Percentiles rank a stretch among this genome's conserved stretches.
Evolutionary conservation across 371 early-diverging fungal genomes (phyloP).

Genomic region (Mycotypha africana): DNA sequence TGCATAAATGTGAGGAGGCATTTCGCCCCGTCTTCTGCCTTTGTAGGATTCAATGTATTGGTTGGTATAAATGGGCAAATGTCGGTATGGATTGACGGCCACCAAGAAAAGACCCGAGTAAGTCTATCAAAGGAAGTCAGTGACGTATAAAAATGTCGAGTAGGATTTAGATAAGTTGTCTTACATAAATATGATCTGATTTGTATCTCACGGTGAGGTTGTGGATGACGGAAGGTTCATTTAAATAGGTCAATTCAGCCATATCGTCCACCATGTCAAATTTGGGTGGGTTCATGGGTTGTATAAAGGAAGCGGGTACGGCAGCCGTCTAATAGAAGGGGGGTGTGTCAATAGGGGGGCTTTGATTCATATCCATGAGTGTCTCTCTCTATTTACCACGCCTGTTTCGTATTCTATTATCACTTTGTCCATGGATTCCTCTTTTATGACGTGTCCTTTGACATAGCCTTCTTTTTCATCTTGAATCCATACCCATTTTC

Average conservation of each 20-base stretch:
- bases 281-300: conserved; percentile 98
- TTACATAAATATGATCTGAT: conserved; percentile 89
- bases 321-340: conserved; percentile 13
- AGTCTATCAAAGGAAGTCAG: conserved; percentile 65
- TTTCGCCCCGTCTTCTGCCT: conserved; percentile 83
- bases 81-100: conserved; percentile 98
- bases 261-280: conserved; percentile 99
- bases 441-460: conserved; percentile 76
- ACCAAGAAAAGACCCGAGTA: conserved; percentile 99
- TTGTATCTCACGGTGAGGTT: conserved; percentile 92
- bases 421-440: conserved; percentile 34
- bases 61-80: conserved; percentile 89
- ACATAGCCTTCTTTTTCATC: conserved; percentile 88
- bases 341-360: too few species aligned
- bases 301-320: conserved; percentile 1
- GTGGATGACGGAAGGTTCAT: conserved; percentile 98
- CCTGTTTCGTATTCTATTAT: conserved; percentile 50
- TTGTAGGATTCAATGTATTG: conserved; percentile 80
- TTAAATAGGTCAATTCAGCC: conserved; percentile 96
- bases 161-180: conserved; percentile 16
- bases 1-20: conserved; percentile 97
- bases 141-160: too few species aligned
- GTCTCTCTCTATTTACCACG: conserved; percentile 49
- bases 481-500: conserved; percentile 96
- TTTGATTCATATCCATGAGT: too few species aligned